A percentile compares a stretch with the other conserved stretches of the same genome.
Conservation (phyloP, 768 basidiomycete genomes). For the Calocybe gangraenosa region DNA sequence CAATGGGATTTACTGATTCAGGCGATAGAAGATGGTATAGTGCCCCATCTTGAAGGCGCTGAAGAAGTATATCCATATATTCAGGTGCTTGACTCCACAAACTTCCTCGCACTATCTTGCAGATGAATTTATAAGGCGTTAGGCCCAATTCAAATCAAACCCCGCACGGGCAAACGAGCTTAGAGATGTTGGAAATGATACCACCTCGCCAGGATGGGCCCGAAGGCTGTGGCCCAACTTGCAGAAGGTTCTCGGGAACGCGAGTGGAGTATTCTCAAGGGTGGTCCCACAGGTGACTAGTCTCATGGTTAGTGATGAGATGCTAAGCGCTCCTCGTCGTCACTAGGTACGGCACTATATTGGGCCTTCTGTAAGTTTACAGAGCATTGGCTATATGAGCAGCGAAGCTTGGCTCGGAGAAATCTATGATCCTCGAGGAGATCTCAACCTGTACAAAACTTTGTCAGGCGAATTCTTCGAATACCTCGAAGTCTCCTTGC, state of each 20-base stretch:
- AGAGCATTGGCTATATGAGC: neutral
- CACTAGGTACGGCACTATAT: constrained; percentile 4
- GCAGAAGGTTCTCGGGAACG: constrained; percentile 1
- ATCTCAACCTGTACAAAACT: constrained; percentile 4
- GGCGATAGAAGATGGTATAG: constrained; percentile 4
- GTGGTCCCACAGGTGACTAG: constrained; percentile 4
- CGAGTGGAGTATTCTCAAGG: constrained; percentile 6
- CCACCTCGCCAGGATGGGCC: constrained; percentile 4
- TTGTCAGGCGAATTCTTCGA: constrained; percentile 8
- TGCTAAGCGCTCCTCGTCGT: neutral
- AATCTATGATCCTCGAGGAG: constrained; percentile 1
- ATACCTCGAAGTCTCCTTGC: constrained; percentile 4
- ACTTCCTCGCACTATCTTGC: neutral
- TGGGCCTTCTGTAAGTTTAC: constrained; percentile 1
- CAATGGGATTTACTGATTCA: constrained; percentile 6
- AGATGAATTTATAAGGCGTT: neutral
- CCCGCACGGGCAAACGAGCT: constrained; percentile 5
- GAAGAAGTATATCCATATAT: constrained; percentile 2
- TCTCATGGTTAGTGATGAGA: neutral
- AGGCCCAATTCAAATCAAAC: constrained; percentile 4
- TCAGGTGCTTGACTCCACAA: constrained; percentile 1
- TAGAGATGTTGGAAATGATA: constrained; percentile 2
- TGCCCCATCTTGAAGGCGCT: constrained; percentile 4
- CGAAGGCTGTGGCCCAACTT: constrained; percentile 7
- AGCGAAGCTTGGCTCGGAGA: constrained; percentile 7